Percentiles rank a stretch among this genome's conserved stretches.
phyloP scores from a whole-genome alignment of 1,284 basidiomycete species.

The Coniferiporia sulphurascens region DNA sequence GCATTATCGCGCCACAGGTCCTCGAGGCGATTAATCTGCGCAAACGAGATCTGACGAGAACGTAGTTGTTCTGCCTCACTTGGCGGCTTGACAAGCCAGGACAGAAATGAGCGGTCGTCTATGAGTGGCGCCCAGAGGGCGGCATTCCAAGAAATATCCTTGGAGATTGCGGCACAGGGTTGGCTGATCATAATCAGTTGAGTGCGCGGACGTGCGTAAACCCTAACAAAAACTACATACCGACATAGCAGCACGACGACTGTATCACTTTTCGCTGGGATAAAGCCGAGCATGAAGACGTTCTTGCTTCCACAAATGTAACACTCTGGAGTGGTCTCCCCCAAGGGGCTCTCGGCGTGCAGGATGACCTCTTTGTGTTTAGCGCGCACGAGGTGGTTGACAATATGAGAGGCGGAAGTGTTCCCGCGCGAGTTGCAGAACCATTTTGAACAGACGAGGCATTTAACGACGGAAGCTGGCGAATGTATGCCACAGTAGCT shows the following conservation, averaged over 20 bases:
- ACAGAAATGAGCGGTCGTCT: conserved; percentile 95
- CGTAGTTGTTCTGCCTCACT: conserved; percentile 93
- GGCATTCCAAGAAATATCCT: conserved; percentile 98
- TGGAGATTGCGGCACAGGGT: conserved; percentile 95
- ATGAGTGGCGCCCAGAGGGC: conserved; percentile 98
- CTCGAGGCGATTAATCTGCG: conserved; percentile 95
- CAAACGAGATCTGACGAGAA: conserved; percentile 93
- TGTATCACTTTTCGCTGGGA: conserved; percentile 98
- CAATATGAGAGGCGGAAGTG: conserved; percentile 97
- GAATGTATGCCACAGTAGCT: conserved; percentile 99
- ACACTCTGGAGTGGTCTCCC: conserved; percentile 96
- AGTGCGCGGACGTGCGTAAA: not conserved
- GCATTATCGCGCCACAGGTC: conserved; percentile 98
- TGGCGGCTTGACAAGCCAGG: conserved; percentile 97
- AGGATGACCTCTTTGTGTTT: conserved; percentile 99
- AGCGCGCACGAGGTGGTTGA: conserved; percentile 97
- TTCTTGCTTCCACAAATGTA: conserved; percentile 99
- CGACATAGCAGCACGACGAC: conserved; percentile 98
- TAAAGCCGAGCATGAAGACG: conserved; percentile 98
- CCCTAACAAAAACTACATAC: conserved; percentile 38
- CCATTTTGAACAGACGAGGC: conserved; percentile 95
- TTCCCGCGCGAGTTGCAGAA: conserved; percentile 99
- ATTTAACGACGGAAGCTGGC: conserved; percentile 95
- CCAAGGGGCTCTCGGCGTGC: conserved; percentile 91
- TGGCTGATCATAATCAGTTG: conserved; percentile 49